These are phyloP conservation scores for Saitozyma podzolica DNA, from an alignment of 768 basidiomycete genomes.

Conservation along the genomic window DNA sequence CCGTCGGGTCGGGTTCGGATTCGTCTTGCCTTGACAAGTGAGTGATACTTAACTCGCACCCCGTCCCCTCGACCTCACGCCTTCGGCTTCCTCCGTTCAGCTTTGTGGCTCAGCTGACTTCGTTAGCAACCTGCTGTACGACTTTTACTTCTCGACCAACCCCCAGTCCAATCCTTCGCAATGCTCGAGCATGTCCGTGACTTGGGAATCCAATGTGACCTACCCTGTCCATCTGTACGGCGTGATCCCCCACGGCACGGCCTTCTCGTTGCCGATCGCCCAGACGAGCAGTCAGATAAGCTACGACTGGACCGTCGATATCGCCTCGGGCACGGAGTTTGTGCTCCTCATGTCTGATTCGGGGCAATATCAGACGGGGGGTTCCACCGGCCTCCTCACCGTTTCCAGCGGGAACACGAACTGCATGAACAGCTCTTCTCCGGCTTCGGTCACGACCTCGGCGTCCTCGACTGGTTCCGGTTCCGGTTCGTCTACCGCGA, in stretches of 20 bases:
- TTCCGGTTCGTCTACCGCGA: slow-evolving; percentile 3
- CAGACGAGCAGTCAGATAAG: slow-evolving; percentile 10
- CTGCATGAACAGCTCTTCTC: slow-evolving; percentile 36
- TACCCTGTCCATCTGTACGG: slow-evolving; percentile 46
- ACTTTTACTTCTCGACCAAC: slow-evolving; percentile 46
- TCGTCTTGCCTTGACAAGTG: slow-evolving; percentile 37
- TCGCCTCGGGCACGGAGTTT: slow-evolving; percentile 38
- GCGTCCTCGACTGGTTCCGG: slow-evolving; percentile 12
- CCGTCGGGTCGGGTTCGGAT: slow-evolving; percentile 41
- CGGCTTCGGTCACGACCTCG: slow-evolving; percentile 15
- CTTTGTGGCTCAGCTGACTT: background rate
- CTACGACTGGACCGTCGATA: slow-evolving; percentile 42
- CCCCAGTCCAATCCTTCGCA: slow-evolving; percentile 37
- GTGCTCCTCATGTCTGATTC: slow-evolving; percentile 45
- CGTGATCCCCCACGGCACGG: slow-evolving; percentile 47
- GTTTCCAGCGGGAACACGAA: slow-evolving; percentile 30
- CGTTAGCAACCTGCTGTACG: slow-evolving; percentile 34
- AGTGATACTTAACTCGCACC: slow-evolving; percentile 1
- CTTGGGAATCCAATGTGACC: slow-evolving; percentile 41
- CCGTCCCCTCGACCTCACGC: background rate
- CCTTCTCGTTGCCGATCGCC: slow-evolving; percentile 41
- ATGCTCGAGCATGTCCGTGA: slow-evolving; percentile 32
- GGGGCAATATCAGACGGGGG: slow-evolving; percentile 45
- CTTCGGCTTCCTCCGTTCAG: background rate
- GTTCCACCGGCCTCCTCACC: slow-evolving; percentile 34